A percentile compares a stretch with the other conserved stretches of the same genome.
Evolutionary conservation across 75 land plant genomes (phyloP).

Genomic region (Sequoia sempervirens): DNA sequence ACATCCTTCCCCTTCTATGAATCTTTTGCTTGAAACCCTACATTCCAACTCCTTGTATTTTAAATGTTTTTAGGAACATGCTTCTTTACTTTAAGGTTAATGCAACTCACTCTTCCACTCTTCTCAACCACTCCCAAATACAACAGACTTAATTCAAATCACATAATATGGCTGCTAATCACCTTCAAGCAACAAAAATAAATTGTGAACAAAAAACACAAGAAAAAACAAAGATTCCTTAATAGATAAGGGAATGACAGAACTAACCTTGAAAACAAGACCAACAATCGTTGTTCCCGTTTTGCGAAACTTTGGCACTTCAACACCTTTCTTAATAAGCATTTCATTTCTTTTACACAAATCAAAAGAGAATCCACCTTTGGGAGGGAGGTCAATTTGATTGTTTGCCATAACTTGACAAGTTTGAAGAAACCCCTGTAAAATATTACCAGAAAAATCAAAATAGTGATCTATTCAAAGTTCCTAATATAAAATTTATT

Average conservation of each 20-base stretch:
- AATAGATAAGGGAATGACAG: not conserved
- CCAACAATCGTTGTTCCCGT: constrained; percentile 99
- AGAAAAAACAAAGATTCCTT: not conserved
- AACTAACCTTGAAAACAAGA: constrained; percentile 69
- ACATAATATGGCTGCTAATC: not conserved
- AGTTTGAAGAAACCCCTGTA: not conserved
- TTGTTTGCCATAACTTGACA: constrained; percentile 23
- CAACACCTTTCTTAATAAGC: constrained; percentile 68
- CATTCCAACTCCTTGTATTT: not conserved
- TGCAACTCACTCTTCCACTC: not conserved
- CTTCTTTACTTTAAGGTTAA: not conserved
- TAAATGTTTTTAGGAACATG: not conserved
- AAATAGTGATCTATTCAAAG: not conserved
- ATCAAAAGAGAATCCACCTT: constrained; percentile 87
- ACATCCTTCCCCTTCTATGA: not conserved
- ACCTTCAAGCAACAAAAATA: not conserved
- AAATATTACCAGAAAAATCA: not conserved
- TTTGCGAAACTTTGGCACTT: constrained; percentile 55
- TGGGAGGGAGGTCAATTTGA: constrained; percentile 41
- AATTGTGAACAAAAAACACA: not conserved
- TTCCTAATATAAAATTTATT: not conserved
- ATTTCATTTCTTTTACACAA: constrained; percentile 77
- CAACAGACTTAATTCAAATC: not conserved
- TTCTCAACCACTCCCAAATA: not conserved
- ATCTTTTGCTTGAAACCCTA: not conserved